phyloP scores from a whole-genome alignment of 1,284 basidiomycete species.

The Amylostereum areolatum region DNA sequence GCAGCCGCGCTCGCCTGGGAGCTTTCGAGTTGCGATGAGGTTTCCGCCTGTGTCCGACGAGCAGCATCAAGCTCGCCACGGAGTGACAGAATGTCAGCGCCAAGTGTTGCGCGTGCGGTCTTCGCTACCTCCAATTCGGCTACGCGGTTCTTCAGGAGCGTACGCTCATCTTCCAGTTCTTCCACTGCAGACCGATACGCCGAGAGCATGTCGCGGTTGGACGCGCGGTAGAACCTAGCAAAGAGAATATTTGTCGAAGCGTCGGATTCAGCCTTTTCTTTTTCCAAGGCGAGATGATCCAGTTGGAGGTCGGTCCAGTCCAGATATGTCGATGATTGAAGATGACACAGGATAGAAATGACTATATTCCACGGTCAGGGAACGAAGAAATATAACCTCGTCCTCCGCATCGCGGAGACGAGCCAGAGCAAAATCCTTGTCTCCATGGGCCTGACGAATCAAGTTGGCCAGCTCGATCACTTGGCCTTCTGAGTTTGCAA shows the following conservation, averaged over 20 bases:
- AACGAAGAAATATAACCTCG: constrained; percentile 29
- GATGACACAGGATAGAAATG: background rate
- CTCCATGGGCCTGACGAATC: constrained; percentile 50
- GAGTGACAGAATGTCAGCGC: constrained; percentile 29
- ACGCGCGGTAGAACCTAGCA: constrained; percentile 28
- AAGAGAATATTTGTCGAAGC: constrained; percentile 15
- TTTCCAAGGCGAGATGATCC: constrained; percentile 9
- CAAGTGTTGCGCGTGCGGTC: constrained; percentile 33
- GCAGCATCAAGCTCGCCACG: constrained; percentile 30
- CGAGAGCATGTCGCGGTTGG: constrained; percentile 23
- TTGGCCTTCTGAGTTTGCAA: constrained; percentile 62
- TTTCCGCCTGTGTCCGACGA: constrained; percentile 20
- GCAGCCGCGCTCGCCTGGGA: no score
- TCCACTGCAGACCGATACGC: constrained; percentile 23
- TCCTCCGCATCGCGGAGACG: constrained; percentile 37
- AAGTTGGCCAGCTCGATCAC: constrained; percentile 59
- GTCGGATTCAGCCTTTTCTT: constrained; percentile 11
- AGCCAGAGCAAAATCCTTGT: constrained; percentile 38
- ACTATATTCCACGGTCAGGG: constrained; percentile 4
- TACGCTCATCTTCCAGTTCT: constrained; percentile 23
- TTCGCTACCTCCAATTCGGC: constrained; percentile 32
- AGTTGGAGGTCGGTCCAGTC: background rate
- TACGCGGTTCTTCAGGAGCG: constrained; percentile 27
- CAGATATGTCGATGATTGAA: background rate
- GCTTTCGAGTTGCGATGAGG: constrained; percentile 24